Evolutionary conservation across 2,329 filamentous ascomycete species (phyloP).

Genomic region (Aspergillus quadricinctus): DNA sequence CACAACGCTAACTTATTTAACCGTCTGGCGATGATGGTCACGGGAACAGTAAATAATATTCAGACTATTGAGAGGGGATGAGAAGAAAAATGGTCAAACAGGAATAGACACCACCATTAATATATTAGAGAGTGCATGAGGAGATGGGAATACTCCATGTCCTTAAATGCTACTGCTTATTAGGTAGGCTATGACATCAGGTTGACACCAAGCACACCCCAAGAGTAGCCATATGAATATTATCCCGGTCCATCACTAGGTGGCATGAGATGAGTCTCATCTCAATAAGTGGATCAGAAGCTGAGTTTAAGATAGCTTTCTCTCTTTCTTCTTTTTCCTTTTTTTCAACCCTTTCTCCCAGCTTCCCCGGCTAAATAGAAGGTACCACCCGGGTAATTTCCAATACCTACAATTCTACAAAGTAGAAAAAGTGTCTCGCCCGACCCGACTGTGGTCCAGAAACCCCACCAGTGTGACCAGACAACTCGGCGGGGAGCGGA

Average conservation of each 20-base stretch:
- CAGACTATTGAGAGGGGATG: background rate
- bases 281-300: background rate
- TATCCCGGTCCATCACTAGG: too few relatives aligned
- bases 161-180: too few relatives aligned
- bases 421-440: background rate
- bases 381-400: background rate
- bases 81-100: background rate
- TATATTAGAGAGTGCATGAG: background rate
- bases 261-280: background rate
- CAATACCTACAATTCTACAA: background rate
- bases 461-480: background rate
- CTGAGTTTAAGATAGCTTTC: background rate
- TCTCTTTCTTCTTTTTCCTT: too few relatives aligned
- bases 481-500: background rate
- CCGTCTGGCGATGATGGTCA: background rate
- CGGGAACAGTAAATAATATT: background rate
- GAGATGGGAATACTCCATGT: too few relatives aligned
- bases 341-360: background rate
- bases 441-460: background rate
- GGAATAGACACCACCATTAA: background rate
- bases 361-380: background rate
- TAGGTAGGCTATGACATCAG: background rate
- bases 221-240: background rate
- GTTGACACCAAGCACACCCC: background rate
- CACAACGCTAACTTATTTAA: background rate